These are phyloP conservation scores for Lathyrus oleraceus DNA, from an alignment of 306 rosid species.

Conservation along the genomic window DNA sequence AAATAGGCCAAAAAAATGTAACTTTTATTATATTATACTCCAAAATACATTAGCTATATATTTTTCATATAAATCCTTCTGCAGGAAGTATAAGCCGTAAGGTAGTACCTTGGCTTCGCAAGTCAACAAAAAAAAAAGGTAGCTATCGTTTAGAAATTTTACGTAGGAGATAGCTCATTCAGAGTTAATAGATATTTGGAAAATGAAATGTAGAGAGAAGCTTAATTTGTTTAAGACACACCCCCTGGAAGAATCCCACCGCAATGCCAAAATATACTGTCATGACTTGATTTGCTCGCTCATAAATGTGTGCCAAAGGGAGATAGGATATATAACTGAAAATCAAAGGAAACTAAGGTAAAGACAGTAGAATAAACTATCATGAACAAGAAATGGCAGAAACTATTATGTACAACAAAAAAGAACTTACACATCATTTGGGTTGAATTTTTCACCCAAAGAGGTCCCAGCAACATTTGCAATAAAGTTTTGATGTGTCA, in stretches of 20 bases:
- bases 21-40: too few species aligned
- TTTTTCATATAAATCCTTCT: too few species aligned
- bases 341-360: conserved; percentile 39
- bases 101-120: conserved; percentile 13
- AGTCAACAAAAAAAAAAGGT: not conserved
- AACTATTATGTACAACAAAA: conserved; percentile 9
- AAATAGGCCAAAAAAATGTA: too few species aligned
- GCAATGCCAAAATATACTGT: conserved; percentile 73
- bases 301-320: conserved; percentile 97
- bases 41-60: too few species aligned
- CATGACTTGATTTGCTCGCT: conserved; percentile 83
- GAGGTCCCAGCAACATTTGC: conserved; percentile 84
- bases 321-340: conserved; percentile 93
- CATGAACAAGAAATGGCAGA: conserved; percentile 19
- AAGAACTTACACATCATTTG: conserved; percentile 82
- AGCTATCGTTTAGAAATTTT: too few species aligned
- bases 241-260: conserved; percentile 99
- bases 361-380: conserved; percentile 32
- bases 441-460: conserved; percentile 49
- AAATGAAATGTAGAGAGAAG: conserved; percentile 31
- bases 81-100: not conserved
- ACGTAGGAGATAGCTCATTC: not conserved
- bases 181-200: not conserved
- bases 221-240: conserved; percentile 44
- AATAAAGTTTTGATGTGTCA: conserved; percentile 85